Conservation (phyloP, 1,284 basidiomycete genomes). For the Sphagnurus paluster region DNA sequence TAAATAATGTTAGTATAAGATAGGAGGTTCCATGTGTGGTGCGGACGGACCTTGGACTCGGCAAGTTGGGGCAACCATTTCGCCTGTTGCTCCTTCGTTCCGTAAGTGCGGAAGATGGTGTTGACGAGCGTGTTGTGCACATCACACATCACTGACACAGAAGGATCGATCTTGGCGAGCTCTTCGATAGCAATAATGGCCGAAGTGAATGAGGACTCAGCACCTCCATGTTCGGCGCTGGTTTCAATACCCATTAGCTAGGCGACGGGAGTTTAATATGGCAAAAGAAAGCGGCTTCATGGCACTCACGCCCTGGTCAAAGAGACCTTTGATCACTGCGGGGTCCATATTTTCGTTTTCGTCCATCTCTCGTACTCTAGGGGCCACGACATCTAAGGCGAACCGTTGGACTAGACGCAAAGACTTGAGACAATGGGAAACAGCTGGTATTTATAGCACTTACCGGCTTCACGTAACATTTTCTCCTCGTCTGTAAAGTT, state of each 20-base stretch:
- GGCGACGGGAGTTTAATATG: not conserved
- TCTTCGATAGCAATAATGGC: slow-evolving; percentile 98
- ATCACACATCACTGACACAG: slow-evolving; percentile 95
- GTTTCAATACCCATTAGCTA: slow-evolving; percentile 99
- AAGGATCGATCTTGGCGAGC: slow-evolving; percentile 94
- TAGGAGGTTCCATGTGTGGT: not conserved
- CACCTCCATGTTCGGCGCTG: slow-evolving; percentile 78
- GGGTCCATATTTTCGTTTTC: slow-evolving; percentile 97
- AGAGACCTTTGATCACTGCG: slow-evolving; percentile 84
- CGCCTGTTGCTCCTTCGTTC: slow-evolving; percentile 80
- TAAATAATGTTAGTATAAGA: not conserved
- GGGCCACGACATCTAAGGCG: slow-evolving; percentile 85
- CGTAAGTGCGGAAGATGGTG: slow-evolving; percentile 91
- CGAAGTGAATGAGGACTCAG: slow-evolving; percentile 91
- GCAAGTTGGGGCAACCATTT: slow-evolving; percentile 89
- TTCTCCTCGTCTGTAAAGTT: slow-evolving; percentile 90
- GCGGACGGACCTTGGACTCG: slow-evolving; percentile 63
- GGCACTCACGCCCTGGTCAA: slow-evolving; percentile 87
- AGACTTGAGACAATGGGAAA: slow-evolving; percentile 1
- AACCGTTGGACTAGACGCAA: slow-evolving; percentile 75
- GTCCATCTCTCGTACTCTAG: slow-evolving; percentile 96
- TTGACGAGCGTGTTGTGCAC: slow-evolving; percentile 99
- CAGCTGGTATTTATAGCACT: slow-evolving; percentile 18
- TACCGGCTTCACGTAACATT: slow-evolving; percentile 88
- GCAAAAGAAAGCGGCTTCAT: not conserved